Percentiles rank a stretch among this genome's conserved stretches.
Evolutionary conservation across 768 basidiomycete genomes (phyloP).

Genomic region (Psilocybe cyanescens): DNA sequence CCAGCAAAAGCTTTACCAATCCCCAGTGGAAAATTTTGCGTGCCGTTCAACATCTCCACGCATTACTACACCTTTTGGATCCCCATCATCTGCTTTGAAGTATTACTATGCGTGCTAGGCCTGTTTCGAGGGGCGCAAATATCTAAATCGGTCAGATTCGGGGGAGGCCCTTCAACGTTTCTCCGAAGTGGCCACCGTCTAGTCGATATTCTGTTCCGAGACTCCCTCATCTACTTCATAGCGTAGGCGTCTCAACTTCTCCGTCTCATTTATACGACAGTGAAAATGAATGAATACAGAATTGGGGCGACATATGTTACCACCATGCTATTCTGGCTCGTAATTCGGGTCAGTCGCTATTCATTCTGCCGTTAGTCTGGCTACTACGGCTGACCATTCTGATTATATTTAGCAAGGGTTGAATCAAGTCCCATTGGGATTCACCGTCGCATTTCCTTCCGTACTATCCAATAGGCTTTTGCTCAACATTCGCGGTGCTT

Average conservation of each 20-base stretch:
- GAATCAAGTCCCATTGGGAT: neutral
- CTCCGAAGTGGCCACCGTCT: neutral
- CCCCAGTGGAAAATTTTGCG: neutral
- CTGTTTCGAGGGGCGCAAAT: neutral
- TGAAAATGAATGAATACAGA: neutral
- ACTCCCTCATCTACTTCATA: constrained; percentile 5
- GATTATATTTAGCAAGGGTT: neutral
- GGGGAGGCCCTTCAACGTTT: neutral
- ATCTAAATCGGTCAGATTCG: neutral
- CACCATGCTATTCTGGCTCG: constrained; percentile 2
- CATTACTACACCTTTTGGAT: constrained; percentile 1
- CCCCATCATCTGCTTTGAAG: constrained; percentile 1
- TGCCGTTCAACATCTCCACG: neutral
- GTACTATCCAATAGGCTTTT: neutral
- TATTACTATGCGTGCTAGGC: neutral
- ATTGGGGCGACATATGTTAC: constrained; percentile 1
- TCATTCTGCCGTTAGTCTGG: neutral
- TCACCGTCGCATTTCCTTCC: constrained; percentile 1
- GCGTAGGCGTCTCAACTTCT: neutral
- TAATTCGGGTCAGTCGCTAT: neutral
- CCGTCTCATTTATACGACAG: neutral
- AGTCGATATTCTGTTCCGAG: neutral
- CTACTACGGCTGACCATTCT: neutral
- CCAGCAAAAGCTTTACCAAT: neutral
- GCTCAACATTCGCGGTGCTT: constrained; percentile 1